Evolutionary conservation across 805 yeast species (phyloP).

Genomic region (Grigorovia transvaalensis): DNA sequence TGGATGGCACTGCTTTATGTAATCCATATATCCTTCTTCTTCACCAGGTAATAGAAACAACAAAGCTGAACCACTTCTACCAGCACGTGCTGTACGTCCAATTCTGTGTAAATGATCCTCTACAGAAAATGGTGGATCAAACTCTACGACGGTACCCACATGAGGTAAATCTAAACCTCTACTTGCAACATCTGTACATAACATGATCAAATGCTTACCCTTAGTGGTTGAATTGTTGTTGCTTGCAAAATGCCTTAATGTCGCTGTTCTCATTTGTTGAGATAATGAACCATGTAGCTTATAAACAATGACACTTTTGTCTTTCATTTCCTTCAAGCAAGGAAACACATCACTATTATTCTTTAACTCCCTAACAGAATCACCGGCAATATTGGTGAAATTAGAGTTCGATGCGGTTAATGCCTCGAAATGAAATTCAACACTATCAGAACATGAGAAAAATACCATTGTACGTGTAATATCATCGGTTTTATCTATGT

Average conservation of each 20-base stretch:
- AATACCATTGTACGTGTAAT: slow-evolving; percentile 66
- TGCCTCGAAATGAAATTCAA: slow-evolving; percentile 77
- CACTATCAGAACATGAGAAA: slow-evolving; percentile 92
- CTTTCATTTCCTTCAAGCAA: slow-evolving; percentile 26
- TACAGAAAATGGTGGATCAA: slow-evolving; percentile 88
- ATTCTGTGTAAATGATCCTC: slow-evolving; percentile 95
- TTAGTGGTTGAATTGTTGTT: slow-evolving; percentile 30
- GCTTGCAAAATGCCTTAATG: slow-evolving; percentile 51
- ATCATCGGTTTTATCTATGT: slow-evolving; percentile 9
- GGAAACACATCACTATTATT: slow-evolving; percentile 25
- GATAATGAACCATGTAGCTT: slow-evolving; percentile 86
- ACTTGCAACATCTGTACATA: slow-evolving; percentile 97
- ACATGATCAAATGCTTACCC: slow-evolving; percentile 52
- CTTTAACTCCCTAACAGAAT: slow-evolving; percentile 25
- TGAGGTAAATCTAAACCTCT: slow-evolving; percentile 90
- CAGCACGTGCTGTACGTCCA: slow-evolving; percentile 98
- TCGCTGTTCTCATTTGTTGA: slow-evolving; percentile 73
- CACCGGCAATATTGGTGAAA: slow-evolving; percentile 27
- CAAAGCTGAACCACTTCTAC: slow-evolving; percentile 66
- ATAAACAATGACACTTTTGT: slow-evolving; percentile 39
- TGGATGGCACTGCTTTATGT: slow-evolving; percentile 47
- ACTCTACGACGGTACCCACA: slow-evolving; percentile 78
- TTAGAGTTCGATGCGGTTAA: slow-evolving; percentile 48
- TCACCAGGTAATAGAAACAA: slow-evolving; percentile 78
- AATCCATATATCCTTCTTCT: slow-evolving; percentile 75